These are phyloP conservation scores for Ulmus americana DNA, from an alignment of 331 rosid species.

Conservation along the genomic window DNA sequence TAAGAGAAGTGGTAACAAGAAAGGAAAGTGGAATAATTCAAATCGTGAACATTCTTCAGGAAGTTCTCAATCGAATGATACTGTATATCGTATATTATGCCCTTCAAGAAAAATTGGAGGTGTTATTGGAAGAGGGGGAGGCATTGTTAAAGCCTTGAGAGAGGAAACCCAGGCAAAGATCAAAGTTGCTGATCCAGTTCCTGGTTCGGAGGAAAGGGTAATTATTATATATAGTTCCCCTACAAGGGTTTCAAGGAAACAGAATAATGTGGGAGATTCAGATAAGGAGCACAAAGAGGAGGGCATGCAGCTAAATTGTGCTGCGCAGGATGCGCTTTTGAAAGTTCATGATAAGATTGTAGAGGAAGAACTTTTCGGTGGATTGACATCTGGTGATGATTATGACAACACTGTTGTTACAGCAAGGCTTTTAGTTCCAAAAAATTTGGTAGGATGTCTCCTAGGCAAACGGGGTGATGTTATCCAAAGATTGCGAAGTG, in stretches of 20 bases:
- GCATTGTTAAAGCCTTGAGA: constrained; percentile 27
- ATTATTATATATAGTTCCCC: constrained; percentile 30
- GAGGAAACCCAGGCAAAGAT: constrained; percentile 31
- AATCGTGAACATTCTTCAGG: constrained; percentile 14
- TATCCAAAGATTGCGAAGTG: constrained; percentile 32
- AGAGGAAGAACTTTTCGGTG: constrained; percentile 30
- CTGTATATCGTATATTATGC: constrained; percentile 32
- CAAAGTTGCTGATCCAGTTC: constrained; percentile 32
- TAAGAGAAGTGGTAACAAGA: constrained; percentile 21
- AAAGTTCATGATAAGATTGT: constrained; percentile 32
- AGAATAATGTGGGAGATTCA: constrained; percentile 14
- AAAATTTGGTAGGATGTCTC: constrained; percentile 31
- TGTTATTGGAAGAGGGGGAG: constrained; percentile 37
- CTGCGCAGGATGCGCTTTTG: constrained; percentile 38
- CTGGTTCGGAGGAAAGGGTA: constrained; percentile 31
- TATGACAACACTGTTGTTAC: constrained; percentile 20
- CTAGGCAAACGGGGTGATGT: constrained; percentile 36
- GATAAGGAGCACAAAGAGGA: constrained; percentile 4
- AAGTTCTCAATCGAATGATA: constrained; percentile 20
- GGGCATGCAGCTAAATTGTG: constrained; percentile 26
- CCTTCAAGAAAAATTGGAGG: constrained; percentile 36
- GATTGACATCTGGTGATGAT: constrained; percentile 29
- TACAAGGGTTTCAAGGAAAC: constrained; percentile 7
- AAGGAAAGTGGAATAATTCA: constrained; percentile 25
- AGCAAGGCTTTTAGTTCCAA: constrained; percentile 31